Percentiles rank a stretch among this genome's conserved stretches.
phyloP scores from a whole-genome alignment of 352 stramenopile species.

The Vaucheria bursata region DNA sequence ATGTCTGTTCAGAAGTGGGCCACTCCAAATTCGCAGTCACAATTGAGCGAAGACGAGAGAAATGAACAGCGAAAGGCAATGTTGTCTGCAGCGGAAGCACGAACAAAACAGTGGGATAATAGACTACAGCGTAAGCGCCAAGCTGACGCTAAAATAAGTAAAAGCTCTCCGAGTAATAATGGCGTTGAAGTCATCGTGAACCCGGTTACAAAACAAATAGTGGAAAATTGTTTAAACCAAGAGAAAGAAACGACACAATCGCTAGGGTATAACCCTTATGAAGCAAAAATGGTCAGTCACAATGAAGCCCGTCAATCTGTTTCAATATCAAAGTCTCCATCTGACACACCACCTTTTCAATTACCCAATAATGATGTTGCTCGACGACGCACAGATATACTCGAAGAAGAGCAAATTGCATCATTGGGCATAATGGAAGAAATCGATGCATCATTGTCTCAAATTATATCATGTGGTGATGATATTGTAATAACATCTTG shows the following conservation, averaged over 20 bases:
- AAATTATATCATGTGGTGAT: neutral
- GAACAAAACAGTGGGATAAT: constrained; percentile 40
- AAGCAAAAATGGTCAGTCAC: neutral
- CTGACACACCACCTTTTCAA: neutral
- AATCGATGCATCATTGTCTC: neutral
- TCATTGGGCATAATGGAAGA: constrained; percentile 1
- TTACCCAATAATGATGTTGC: too few species aligned
- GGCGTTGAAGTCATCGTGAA: neutral
- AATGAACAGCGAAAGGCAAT: constrained; percentile 19
- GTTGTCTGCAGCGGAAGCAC: constrained; percentile 36
- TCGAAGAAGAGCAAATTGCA: neutral
- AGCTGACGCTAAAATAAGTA: neutral
- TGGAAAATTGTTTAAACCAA: constrained; percentile 24
- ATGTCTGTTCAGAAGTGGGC: neutral
- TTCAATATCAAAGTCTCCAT: neutral
- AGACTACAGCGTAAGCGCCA: constrained; percentile 20
- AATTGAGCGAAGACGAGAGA: constrained; percentile 29
- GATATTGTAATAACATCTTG: neutral
- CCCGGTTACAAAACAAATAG: constrained; percentile 26
- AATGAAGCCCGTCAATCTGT: neutral
- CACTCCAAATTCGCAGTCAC: constrained; percentile 6
- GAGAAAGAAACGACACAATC: constrained; percentile 11
- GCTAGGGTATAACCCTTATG: constrained; percentile 43
- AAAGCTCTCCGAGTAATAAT: neutral
- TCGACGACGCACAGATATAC: too few species aligned